Base-by-base conservation (phyloP, 805 yeast species). In the Saccharomycopsis sp. region DNA sequence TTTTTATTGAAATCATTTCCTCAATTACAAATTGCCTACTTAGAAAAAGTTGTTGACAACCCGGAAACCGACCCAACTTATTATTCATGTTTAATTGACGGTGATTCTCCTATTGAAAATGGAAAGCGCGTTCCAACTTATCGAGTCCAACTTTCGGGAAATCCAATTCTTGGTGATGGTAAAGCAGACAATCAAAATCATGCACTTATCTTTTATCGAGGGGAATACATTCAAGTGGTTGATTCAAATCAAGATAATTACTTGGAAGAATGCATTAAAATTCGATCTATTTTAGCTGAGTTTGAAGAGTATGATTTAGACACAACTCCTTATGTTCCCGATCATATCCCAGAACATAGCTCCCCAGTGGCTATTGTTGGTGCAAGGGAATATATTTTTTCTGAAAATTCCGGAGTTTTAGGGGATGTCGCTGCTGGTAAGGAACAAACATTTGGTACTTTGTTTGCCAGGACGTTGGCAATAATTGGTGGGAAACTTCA, bases 341-440 rank as follows among this genome's bases (percentile, higher is more conserved):
- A 17, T 4, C 24, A 11, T 4, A 6, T 4, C 7, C 73, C 69
- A 53, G 74, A 72, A 53, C 75, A 72, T 47, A 62, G 62, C 37
- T 75, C 74, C 56, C 89, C 89, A 29, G 93, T 84, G 53, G 93
- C 94, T 27, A 82, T 84, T 55, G 81, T 84, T 51, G 94, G 94
- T 65, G 87, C 93, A 26, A 74, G 94, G 68, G 94, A 84, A 64
- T 84, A 84, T 62, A 83, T 84, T 57, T 84, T 84, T 75, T 82
- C 90, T 43, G 93, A 84, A 65, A 84, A 82, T 67, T 74, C 86
- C 50, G 94, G 94, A 64, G 78, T 84, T 53, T 68, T 84, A 43
- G 94, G 93, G 68, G 94, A 84, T 67, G 83, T 84, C 59, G 94
- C 94, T 43, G 94, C 94, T 39, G 93, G 93, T 66, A 84, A 84